Conservation (phyloP, 2,329 filamentous ascomycete species). For the Penicillium paneum region DNA sequence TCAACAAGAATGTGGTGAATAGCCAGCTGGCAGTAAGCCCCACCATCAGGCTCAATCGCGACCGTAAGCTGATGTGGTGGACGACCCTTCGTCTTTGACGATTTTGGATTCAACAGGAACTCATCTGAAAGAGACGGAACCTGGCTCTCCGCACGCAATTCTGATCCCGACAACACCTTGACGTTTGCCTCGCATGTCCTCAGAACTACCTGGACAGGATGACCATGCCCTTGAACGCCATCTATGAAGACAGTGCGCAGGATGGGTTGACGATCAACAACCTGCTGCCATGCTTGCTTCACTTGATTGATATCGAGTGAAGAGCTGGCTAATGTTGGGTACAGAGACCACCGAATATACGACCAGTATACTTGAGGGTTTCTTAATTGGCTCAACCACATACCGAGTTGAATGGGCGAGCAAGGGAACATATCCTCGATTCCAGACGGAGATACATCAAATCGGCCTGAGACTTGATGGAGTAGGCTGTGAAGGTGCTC, state of each 20-base stretch:
- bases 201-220: not conserved
- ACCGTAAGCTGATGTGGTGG: slow-evolving; percentile 6
- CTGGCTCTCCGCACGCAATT: no score
- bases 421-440: slow-evolving; percentile 19
- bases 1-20: not conserved
- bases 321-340: no score
- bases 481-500: not conserved
- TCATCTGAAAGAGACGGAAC: no score
- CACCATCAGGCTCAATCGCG: not conserved
- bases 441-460: not conserved
- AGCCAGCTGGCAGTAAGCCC: slow-evolving; percentile 2
- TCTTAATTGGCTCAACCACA: slow-evolving; percentile 15
- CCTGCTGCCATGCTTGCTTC: slow-evolving; percentile 1
- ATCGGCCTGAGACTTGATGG: slow-evolving; percentile 2
- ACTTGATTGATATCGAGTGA: not conserved
- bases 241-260: not conserved
- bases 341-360: not conserved
- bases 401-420: slow-evolving; percentile 14
- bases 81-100: not conserved
- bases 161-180: no score
- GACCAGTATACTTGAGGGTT: slow-evolving; percentile 9
- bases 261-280: slow-evolving; percentile 4
- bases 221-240: not conserved
- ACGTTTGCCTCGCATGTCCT: no score
- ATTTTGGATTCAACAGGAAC: no score